Base-by-base conservation (phyloP, 2,329 filamentous ascomycete genomes). In the Juglanconis juglandina region DNA sequence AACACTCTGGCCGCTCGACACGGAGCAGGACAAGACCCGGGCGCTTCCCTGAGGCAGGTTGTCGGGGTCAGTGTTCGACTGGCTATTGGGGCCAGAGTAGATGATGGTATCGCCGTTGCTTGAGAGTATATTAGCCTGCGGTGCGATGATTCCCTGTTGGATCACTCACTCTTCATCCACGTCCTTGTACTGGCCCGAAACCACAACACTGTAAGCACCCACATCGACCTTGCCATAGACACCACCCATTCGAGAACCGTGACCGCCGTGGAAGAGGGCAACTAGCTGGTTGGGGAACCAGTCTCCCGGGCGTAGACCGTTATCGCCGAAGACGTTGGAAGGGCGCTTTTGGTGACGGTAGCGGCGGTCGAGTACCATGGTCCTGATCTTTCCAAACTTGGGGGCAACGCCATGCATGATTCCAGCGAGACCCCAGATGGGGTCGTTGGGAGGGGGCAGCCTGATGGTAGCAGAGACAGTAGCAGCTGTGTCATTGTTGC, bases 241-340 rank as follows among this genome's bases (percentile, higher is more conserved):
- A 3, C 82, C 82, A 2, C 72, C 77, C 66, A 80, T 74, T 0
- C 72, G 63, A 0, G 70, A 63, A 2, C 81, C 83, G 64, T 87
- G 84, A 0, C 80, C 82, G 3, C 84, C 83, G 57, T 81, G 77
- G 11, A 80, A 77, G 0, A 84, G 68, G 0, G 80, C 76, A 9
- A 75, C 78, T 0, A 81, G 70, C 62, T 84, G 82, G 0, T 74
- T 73, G 0, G 83, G 81, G 76, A 77, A 86, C 83, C 84, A 87
- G 35, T 79, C 66, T 8, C 76, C 76, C 3, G 72, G 66, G 0
- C 3, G 11, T 2, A 76, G 65, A 4, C 69, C 69, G 64, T 77
- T 78, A 63, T 75, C 62, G 13, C 70, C 67, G 47, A 65, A 63
- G 0, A 68, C 60, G 4, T 66, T 59, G 8, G 66, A 63, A 2